A percentile compares a stretch with the other conserved stretches of the same genome.
Evolutionary conservation across 208 protist genomes (phyloP).

Genomic region (Leptomonas seymouri): DNA sequence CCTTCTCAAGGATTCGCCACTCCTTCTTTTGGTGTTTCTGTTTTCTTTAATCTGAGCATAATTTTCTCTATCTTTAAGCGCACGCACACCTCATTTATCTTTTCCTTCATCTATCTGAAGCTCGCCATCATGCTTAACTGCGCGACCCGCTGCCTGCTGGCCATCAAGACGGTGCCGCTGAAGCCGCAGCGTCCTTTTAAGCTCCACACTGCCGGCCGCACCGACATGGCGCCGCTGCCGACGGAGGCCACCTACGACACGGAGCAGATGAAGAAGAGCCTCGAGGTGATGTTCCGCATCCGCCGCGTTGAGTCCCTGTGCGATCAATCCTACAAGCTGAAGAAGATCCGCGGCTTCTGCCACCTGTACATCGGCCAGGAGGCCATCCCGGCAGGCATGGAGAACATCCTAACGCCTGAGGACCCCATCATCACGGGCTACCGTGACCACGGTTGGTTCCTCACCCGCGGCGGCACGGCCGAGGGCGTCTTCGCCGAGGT

Average conservation of each 20-base stretch:
- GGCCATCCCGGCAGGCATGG: constrained; percentile 95
- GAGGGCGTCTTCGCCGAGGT: constrained; percentile 94
- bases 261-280: constrained; percentile 74
- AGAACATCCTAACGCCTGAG: constrained; percentile 85
- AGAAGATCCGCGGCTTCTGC: constrained; percentile 98
- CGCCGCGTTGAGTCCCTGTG: constrained; percentile 94
- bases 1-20: background rate
- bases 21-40: background rate
- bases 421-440: constrained; percentile 97
- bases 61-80: background rate
- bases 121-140: constrained; percentile 61
- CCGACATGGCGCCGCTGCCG: constrained; percentile 70
- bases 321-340: constrained; percentile 97
- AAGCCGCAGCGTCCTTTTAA: constrained; percentile 78
- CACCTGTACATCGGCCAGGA: constrained; percentile 99
- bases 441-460: constrained; percentile 95
- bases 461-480: constrained; percentile 90
- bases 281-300: constrained; percentile 92
- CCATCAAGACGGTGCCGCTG: constrained; percentile 72
- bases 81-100: background rate
- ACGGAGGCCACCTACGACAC: constrained; percentile 78
- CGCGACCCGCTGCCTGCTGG: constrained; percentile 61
- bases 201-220: constrained; percentile 67
- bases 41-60: constrained; percentile 4
- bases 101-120: constrained; percentile 4